Base-by-base conservation (phyloP, 2,329 filamentous ascomycete species). In the Pseudogymnoascus sp. region DNA sequence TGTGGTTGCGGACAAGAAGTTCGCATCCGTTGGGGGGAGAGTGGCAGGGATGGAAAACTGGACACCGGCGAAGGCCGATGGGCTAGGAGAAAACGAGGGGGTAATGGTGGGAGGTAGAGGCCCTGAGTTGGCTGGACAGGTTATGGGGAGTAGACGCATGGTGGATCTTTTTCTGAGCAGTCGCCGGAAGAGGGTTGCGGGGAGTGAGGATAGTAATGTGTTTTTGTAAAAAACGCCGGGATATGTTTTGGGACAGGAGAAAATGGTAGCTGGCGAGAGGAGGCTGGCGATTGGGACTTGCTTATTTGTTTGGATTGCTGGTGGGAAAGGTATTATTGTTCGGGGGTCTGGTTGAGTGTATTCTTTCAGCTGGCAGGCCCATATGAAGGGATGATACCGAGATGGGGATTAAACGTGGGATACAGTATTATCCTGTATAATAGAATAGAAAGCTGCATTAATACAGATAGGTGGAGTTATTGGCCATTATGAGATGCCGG, bases 81-180 rank as follows among this genome's bases (percentile, higher is more conserved):
- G 70, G 47, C 63, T 72, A 63, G 62, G 63, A 59, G 60, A 66
- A 42, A 47, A 67, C 38, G 66, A 64, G 19, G 47, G 65, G 9
- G 66, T 66, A 60, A 28, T 68, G 68, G 13, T 65, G 64, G 19
- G 60, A 63, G 3, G 64, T 64, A 19, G 65, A 59, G 8, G 4
- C 21, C 2, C 65, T 61, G 10, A n/a, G 6, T 64, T 66, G 63
- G 73, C 76, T 40, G 70, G 72, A 0, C 76, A 78, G 64, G 71
- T 70, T 0, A 70, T 77, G 65, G 79, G 79, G 2, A 81, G 80
- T 67, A 78, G 78, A 70, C 75, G 75, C 44, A 83, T 84, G 79
- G 81, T 84, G 7, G 81, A 84, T 62, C 64, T 80, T 60, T 84
- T 84, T 68, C 72, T 84, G 28, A 82, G 75, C 65, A 82, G 77